Evolutionary conservation across 257 asterid genomes (phyloP).

Genomic region (Fraxinus quadrangulata): DNA sequence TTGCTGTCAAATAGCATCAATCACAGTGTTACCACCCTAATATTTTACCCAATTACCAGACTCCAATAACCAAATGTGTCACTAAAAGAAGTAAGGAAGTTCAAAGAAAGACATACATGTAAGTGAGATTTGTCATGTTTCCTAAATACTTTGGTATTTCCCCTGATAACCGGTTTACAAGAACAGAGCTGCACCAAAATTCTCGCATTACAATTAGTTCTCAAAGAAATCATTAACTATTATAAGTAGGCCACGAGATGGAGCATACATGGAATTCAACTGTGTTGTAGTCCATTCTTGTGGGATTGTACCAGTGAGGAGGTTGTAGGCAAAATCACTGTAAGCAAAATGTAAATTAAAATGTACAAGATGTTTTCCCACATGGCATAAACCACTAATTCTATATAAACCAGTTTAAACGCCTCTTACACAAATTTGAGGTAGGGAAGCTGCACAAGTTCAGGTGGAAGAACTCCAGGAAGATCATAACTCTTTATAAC

Average conservation of each 20-base stretch:
- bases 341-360: slow-evolving; percentile 5
- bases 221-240: slow-evolving; percentile 12
- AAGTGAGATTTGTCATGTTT: slow-evolving; percentile 69
- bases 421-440: slow-evolving; percentile 62
- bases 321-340: slow-evolving; percentile 91
- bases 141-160: slow-evolving; percentile 73
- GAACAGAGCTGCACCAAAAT: slow-evolving; percentile 70
- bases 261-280: slow-evolving; percentile 60
- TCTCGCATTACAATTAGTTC: slow-evolving; percentile 20
- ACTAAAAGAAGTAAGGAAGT: slow-evolving; percentile 18
- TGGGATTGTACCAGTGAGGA: slow-evolving; percentile 78
- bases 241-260: slow-evolving; percentile 13
- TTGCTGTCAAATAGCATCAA: neutral
- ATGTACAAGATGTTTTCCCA: slow-evolving; percentile 11
- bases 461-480: slow-evolving; percentile 75
- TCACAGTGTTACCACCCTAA: neutral
- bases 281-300: slow-evolving; percentile 70
- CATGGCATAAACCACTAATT: slow-evolving; percentile 15
- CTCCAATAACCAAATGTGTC: slow-evolving; percentile 11
- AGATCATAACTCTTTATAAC: slow-evolving; percentile 69
- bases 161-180: slow-evolving; percentile 87
- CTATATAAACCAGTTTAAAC: slow-evolving; percentile 15
- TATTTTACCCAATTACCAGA: slow-evolving; percentile 14
- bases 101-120: slow-evolving; percentile 59
- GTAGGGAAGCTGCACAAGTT: slow-evolving; percentile 59